These are phyloP conservation scores for Kodamaea leandrae DNA, from an alignment of 805 yeast genomes.

Conservation along the genomic window DNA sequence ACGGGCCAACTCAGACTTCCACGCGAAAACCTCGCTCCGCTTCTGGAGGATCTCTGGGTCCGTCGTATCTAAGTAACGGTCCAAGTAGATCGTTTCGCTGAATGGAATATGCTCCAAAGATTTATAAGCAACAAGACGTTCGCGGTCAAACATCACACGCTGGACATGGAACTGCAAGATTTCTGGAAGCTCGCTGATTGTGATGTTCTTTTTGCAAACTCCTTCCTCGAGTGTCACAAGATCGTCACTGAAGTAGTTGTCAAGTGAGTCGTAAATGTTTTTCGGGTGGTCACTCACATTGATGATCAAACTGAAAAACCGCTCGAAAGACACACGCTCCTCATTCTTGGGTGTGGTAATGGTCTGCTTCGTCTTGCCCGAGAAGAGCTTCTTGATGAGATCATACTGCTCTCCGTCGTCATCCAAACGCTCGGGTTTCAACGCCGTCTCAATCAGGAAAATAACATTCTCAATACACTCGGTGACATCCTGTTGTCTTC, in stretches of 20 bases:
- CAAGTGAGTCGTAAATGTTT: conserved; percentile 87
- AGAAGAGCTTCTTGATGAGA: conserved; percentile 73
- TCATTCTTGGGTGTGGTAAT: conserved; percentile 27
- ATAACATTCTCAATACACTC: conserved; percentile 95
- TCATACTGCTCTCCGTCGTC: conserved; percentile 80
- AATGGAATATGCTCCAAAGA: conserved; percentile 80
- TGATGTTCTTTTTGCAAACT: conserved; percentile 66
- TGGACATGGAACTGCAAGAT: conserved; percentile 90
- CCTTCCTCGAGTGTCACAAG: conserved; percentile 67
- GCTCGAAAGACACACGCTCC: conserved; percentile 47
- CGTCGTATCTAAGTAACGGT: conserved; percentile 75
- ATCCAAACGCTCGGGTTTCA: conserved; percentile 63
- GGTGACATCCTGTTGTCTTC: conserved; percentile 95
- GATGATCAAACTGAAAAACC: conserved; percentile 78
- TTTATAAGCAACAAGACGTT: conserved; percentile 70
- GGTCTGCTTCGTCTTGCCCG: conserved; percentile 80
- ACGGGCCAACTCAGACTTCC: conserved; percentile 55
- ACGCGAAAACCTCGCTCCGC: conserved; percentile 55
- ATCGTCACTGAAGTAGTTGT: conserved; percentile 77
- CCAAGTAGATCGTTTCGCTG: conserved; percentile 75
- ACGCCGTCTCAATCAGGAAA: conserved; percentile 85
- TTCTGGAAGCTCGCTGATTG: conserved; percentile 71
- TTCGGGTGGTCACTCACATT: conserved; percentile 87
- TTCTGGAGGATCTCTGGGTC: conserved; percentile 51
- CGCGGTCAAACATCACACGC: conserved; percentile 86